Percentiles rank a stretch among this genome's conserved stretches.
Conservation (phyloP, 139 green algal genomes). For the Tetradesmus obliquus region DNA sequence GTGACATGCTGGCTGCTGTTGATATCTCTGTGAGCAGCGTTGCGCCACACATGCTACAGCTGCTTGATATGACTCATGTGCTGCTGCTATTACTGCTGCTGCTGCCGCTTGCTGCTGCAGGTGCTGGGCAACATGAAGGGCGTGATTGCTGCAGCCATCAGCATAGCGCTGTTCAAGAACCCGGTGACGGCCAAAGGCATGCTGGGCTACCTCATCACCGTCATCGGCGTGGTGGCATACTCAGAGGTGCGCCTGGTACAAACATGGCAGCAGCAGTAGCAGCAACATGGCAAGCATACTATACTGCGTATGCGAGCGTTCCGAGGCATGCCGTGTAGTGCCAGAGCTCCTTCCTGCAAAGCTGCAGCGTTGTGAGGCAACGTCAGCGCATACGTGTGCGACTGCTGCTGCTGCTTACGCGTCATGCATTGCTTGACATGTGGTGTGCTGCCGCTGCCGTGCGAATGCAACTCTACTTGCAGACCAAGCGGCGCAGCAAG, state of each 20-base stretch:
- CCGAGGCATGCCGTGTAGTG: too few species aligned
- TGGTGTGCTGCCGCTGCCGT: not conserved
- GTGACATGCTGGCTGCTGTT: not conserved
- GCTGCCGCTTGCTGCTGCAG: constrained; percentile 19
- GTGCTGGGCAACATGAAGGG: constrained; percentile 98
- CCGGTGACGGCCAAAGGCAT: constrained; percentile 80
- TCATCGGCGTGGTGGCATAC: constrained; percentile 85
- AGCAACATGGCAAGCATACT: not conserved
- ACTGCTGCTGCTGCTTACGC: too few species aligned
- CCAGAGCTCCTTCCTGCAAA: too few species aligned
- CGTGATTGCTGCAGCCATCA: constrained; percentile 89
- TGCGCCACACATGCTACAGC: not conserved
- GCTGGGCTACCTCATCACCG: constrained; percentile 86
- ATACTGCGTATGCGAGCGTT: too few species aligned
- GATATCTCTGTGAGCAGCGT: not conserved
- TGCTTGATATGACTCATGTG: not conserved
- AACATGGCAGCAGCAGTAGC: not conserved
- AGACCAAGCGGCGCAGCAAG: constrained; percentile 37
- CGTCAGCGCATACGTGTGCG: too few species aligned
- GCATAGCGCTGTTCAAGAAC: constrained; percentile 90
- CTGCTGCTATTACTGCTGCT: not conserved
- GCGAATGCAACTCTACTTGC: not conserved
- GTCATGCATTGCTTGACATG: too few species aligned
- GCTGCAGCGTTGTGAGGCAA: too few species aligned
- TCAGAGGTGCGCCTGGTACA: constrained; percentile 32